Percentiles rank a stretch among this genome's conserved stretches.
Evolutionary conservation across 306 rosid genomes (phyloP).

Genomic region (Vigna angularis): DNA sequence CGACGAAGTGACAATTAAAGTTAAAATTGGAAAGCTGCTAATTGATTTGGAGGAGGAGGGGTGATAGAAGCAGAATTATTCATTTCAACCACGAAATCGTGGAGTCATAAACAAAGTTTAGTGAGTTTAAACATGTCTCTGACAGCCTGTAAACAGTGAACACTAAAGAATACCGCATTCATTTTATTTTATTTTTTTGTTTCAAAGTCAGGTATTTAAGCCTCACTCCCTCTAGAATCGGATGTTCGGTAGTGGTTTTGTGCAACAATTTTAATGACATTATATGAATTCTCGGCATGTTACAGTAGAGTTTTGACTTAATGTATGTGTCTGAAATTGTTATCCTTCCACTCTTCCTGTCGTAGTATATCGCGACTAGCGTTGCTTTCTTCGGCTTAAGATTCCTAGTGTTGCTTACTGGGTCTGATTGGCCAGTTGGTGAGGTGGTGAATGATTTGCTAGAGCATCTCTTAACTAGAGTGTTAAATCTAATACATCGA

Average conservation of each 20-base stretch:
- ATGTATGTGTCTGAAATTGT: neutral
- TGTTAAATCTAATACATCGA: no score
- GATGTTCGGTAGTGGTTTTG: constrained; percentile 8
- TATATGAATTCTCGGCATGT: constrained; percentile 3
- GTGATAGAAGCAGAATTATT: constrained; percentile 31
- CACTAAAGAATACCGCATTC: neutral
- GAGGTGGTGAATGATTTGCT: no score
- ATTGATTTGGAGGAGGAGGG: neutral
- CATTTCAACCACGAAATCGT: constrained; percentile 34
- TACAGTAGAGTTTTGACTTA: constrained; percentile 5
- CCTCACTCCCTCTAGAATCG: constrained; percentile 8
- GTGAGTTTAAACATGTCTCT: constrained; percentile 21
- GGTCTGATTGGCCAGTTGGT: no score
- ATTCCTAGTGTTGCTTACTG: neutral
- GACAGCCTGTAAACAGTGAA: constrained; percentile 36
- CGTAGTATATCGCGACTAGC: neutral
- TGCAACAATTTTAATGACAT: constrained; percentile 13
- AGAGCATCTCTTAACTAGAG: no score
- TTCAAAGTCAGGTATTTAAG: constrained; percentile 7
- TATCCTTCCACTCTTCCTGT: neutral
- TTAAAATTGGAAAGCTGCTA: constrained; percentile 30
- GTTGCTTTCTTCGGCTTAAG: neutral
- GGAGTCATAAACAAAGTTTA: constrained; percentile 36
- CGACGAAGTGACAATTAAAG: constrained; percentile 16
- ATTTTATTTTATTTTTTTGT: constrained; percentile 25